These are phyloP conservation scores for Vaccinium darrowii DNA, from an alignment of 148 eudicot species.

Conservation along the genomic window DNA sequence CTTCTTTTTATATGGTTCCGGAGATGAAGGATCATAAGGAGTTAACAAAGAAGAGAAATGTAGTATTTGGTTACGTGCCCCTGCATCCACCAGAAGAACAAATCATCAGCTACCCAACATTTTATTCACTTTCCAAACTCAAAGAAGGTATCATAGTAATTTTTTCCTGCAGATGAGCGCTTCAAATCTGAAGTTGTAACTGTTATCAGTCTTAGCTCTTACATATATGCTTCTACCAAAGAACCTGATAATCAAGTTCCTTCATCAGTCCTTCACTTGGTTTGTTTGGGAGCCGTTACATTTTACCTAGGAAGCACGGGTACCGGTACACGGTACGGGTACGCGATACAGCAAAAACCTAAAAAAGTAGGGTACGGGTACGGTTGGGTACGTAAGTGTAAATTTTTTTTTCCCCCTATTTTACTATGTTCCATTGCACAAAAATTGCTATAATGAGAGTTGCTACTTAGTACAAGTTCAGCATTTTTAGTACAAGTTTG, in stretches of 20 bases:
- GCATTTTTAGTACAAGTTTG: too few species aligned
- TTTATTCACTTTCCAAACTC: background rate
- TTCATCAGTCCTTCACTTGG: background rate
- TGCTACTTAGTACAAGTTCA: too few species aligned
- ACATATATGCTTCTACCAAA: background rate
- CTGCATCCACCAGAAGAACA: conserved; percentile 16
- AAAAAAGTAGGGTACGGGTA: too few species aligned
- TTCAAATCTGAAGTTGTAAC: background rate
- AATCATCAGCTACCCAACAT: background rate
- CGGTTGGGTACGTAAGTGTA: too few species aligned
- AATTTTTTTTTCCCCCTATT: too few species aligned
- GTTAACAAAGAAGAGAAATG: background rate
- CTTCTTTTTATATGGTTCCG: conserved; percentile 16
- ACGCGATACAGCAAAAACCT: too few species aligned
- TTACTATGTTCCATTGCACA: too few species aligned
- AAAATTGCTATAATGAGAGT: too few species aligned
- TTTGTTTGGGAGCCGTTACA: background rate
- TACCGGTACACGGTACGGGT: too few species aligned
- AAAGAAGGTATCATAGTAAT: background rate
- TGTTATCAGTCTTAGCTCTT: background rate
- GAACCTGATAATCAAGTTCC: background rate
- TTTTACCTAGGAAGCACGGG: too few species aligned
- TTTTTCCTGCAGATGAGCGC: background rate
- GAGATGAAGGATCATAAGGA: conserved; percentile 23
- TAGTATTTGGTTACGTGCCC: background rate